These are phyloP conservation scores for Penicillium sp. DNA, from an alignment of 2,329 filamentous ascomycete species.

Conservation along the genomic window DNA sequence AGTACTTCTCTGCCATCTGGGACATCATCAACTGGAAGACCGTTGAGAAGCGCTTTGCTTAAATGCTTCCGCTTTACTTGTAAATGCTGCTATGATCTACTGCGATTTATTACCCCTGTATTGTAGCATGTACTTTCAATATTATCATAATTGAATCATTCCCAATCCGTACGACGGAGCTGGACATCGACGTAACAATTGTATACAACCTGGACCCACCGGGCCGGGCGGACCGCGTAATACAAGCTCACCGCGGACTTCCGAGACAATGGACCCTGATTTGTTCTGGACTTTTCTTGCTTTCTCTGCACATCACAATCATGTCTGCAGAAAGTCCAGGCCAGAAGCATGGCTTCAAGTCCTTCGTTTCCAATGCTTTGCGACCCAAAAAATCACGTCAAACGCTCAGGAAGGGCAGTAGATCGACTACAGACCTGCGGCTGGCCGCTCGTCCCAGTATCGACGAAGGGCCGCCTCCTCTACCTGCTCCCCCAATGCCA, in stretches of 20 bases:
- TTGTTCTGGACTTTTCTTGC: background rate
- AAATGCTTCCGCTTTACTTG: constrained; percentile 25
- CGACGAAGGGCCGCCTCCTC: constrained; percentile 13
- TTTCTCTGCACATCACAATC: background rate
- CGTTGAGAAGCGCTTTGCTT: constrained; percentile 73
- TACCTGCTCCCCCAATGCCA: constrained; percentile 28
- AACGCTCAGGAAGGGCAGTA: constrained; percentile 35
- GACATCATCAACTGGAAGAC: constrained; percentile 96
- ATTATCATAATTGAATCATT: background rate
- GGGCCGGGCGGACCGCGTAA: constrained; percentile 13
- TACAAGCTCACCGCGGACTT: constrained; percentile 6
- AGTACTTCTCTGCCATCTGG: constrained; percentile 94
- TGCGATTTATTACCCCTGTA: constrained; percentile 15
- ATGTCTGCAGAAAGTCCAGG: constrained; percentile 37
- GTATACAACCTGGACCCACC: constrained; percentile 2
- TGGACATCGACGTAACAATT: background rate
- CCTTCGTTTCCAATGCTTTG: constrained; percentile 32
- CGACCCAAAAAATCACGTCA: constrained; percentile 40
- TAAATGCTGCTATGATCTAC: constrained; percentile 10
- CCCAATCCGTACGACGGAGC: background rate
- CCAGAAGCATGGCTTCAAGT: constrained; percentile 30
- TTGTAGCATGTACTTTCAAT: constrained; percentile 19
- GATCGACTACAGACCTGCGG: constrained; percentile 32
- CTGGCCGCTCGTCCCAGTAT: constrained; percentile 23
- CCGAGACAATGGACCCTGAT: constrained; percentile 5